These are phyloP conservation scores for Plectosphaerella plurivora DNA, from an alignment of 2,329 filamentous ascomycete species.

Conservation along the genomic window DNA sequence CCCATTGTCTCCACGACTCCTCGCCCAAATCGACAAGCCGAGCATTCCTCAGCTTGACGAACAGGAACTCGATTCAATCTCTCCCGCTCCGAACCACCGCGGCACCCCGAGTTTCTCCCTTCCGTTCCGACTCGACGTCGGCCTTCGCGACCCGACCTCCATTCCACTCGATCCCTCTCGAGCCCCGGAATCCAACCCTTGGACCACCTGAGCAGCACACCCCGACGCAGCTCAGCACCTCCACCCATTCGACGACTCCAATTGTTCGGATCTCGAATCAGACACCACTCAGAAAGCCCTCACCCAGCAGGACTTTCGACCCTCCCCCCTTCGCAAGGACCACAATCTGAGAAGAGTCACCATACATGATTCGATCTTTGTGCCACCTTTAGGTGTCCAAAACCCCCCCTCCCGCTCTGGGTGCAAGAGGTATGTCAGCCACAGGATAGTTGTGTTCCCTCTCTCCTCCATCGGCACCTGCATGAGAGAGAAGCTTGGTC, in stretches of 20 bases:
- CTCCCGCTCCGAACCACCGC: slow-evolving; percentile 18
- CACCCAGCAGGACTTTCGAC: too few species aligned
- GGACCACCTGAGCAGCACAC: not conserved
- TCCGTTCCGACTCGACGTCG: slow-evolving; percentile 20
- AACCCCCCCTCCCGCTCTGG: slow-evolving; percentile 1
- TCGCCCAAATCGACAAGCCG: slow-evolving; percentile 7
- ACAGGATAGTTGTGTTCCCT: not conserved
- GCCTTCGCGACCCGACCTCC: slow-evolving; percentile 5
- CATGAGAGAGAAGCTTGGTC: slow-evolving; percentile 1
- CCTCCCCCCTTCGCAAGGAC: not conserved
- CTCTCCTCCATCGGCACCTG: not conserved
- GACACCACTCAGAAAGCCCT: not conserved
- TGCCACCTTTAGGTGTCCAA: slow-evolving; percentile 8
- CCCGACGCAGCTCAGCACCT: not conserved
- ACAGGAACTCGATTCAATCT: slow-evolving; percentile 34
- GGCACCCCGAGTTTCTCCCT: slow-evolving; percentile 28
- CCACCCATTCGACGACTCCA: not conserved
- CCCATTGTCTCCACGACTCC: slow-evolving; percentile 8
- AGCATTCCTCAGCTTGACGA: slow-evolving; percentile 38
- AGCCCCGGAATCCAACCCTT: slow-evolving; percentile 13
- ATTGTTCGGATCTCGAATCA: not conserved
- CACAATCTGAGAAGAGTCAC: not conserved
- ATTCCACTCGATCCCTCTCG: slow-evolving; percentile 13
- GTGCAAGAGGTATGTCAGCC: slow-evolving; percentile 12
- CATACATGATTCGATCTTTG: slow-evolving; percentile 11